These are phyloP conservation scores for Desmodesmus armatus DNA, from an alignment of 139 green algal genomes.

Conservation along the genomic window DNA sequence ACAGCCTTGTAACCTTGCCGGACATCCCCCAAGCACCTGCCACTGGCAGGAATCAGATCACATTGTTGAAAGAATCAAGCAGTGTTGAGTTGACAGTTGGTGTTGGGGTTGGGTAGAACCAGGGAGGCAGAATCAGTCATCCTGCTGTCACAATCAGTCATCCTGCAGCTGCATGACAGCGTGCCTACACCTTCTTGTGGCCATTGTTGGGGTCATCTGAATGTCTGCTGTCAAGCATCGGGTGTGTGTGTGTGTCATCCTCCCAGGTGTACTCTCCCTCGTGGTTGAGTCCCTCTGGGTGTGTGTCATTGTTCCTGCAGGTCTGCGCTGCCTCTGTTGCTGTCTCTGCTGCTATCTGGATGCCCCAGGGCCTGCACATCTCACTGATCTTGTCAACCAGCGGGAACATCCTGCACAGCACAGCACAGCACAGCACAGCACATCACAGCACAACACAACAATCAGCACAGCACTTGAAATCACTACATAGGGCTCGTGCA, in stretches of 20 bases:
- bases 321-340: neutral
- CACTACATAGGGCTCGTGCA: neutral
- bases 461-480: too few species aligned
- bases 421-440: neutral
- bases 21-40: too few species aligned
- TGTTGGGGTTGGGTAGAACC: too few species aligned
- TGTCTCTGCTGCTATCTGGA: neutral
- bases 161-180: too few species aligned
- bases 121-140: too few species aligned
- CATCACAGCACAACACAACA: neutral
- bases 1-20: too few species aligned
- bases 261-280: neutral
- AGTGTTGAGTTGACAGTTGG: too few species aligned
- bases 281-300: neutral
- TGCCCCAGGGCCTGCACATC: neutral
- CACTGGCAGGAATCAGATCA: too few species aligned
- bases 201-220: neutral
- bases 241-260: neutral
- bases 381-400: constrained; percentile 3
- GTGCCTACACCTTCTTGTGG: too few species aligned
- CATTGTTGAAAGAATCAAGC: too few species aligned
- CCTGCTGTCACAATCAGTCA: too few species aligned
- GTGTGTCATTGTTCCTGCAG: neutral
- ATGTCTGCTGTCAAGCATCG: too few species aligned
- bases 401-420: constrained; percentile 1